Evolutionary conservation across 371 early-diverging fungal species (phyloP).

Genomic region (Mucor indicus): DNA sequence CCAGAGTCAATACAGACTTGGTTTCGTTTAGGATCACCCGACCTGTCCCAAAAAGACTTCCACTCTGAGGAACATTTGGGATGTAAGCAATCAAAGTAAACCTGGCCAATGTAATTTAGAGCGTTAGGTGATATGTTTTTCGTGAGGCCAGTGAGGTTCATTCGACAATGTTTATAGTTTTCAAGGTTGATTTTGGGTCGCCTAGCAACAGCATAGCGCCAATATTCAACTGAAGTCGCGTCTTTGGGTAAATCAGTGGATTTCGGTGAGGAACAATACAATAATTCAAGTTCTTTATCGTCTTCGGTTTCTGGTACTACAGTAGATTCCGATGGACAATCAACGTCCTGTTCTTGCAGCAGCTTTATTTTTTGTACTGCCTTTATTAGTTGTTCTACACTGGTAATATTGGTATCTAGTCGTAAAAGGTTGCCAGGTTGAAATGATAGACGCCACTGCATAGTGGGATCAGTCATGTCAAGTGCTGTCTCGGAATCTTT

Average conservation of each 20-base stretch:
- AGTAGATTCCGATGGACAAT: not conserved
- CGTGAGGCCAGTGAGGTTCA: conserved; percentile 18
- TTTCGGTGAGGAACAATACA: conserved; percentile 7
- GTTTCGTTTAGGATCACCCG: conserved; percentile 26
- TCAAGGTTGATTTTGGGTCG: conserved; percentile 19
- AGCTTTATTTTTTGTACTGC: conserved; percentile 30
- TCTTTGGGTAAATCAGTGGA: conserved; percentile 7
- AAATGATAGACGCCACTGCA: conserved; percentile 33
- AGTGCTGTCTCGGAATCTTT: no score
- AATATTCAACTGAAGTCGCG: conserved; percentile 18
- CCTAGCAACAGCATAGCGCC: conserved; percentile 8
- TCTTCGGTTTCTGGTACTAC: conserved; percentile 7
- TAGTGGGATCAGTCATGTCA: no score
- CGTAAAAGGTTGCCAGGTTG: conserved; percentile 29
- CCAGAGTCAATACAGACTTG: conserved; percentile 30
- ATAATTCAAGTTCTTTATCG: conserved; percentile 1
- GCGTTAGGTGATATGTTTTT: conserved; percentile 23
- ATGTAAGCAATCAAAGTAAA: conserved; percentile 34
- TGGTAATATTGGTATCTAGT: conserved; percentile 35
- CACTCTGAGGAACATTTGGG: conserved; percentile 29
- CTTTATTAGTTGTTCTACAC: conserved; percentile 32
- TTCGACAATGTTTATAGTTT: conserved; percentile 18
- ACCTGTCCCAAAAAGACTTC: conserved; percentile 31
- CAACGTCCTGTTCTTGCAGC: conserved; percentile 6
- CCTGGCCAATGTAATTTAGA: conserved; percentile 24